Evolutionary conservation across 495 filamentous ascomycete species (phyloP), one percentile per base, ranked within the genome.

Genomic region (Aspergillus avenaceus): DNA sequence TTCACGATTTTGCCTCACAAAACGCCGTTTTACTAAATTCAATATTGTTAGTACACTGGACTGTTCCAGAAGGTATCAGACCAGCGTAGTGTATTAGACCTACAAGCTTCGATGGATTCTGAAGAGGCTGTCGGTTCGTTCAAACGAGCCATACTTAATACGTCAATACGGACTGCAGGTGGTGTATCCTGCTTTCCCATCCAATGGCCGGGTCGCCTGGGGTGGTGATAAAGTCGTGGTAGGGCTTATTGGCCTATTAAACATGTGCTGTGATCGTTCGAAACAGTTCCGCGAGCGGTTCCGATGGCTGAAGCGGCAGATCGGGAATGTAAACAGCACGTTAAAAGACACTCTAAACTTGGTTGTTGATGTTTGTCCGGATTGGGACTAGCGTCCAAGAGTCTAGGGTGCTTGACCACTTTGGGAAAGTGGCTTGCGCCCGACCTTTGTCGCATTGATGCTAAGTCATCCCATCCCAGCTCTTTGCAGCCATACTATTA

Each of bases 1-100:
- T 58, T 97, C 93, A 49, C 90, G 84, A 66, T 98, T 98, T 64
- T 98, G 93, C 32, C 92, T 82, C 41, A 96, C 72, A 62, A 93
- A 95, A 61, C 87, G 82, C 55, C 88, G 76, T 62, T 90, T 91
- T 29, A 96, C 90, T 95, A 62, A 23, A 41, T 13, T 54, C 14
- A 44, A 13, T 18, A 8, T 48, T 13, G 12, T 36, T 47, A 16
- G 28, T n/a, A 19, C 14, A 14, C 31, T 45, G 45, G 28, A 41
- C 34, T 21, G 11, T 11, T 18, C 38, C 8, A 14, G 18, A 24
- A 38, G 28, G 6, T 22, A 24, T 19, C 1, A 11, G 4, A 24
- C 11, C 36, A 25, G 8, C 2, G 12, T 38, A 19, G 7, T 38
- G 34, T 9, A 16, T 38, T 8, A 23, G 27, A 83, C 90, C 70